Percentiles rank a stretch among this genome's conserved stretches.
These are phyloP conservation scores for Sporothrix schenckii DNA, from an alignment of 2,329 filamentous ascomycete genomes.

Conservation along the genomic window DNA sequence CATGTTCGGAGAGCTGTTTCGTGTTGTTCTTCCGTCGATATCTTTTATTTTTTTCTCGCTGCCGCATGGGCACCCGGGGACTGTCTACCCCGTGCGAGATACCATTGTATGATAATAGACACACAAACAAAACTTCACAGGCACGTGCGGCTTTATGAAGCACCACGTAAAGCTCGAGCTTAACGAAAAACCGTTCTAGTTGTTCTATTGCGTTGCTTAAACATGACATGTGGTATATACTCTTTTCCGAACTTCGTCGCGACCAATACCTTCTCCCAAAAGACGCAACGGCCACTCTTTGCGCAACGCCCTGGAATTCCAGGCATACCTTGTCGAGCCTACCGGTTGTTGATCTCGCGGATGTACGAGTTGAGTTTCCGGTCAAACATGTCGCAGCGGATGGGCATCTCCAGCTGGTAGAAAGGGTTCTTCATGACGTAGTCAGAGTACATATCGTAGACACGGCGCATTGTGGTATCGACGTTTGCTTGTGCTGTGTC, in stretches of 20 bases:
- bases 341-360: constrained; percentile 68
- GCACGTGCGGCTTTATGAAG: neutral
- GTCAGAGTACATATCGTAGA: constrained; percentile 94
- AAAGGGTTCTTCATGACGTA: constrained; percentile 99
- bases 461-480: constrained; percentile 77
- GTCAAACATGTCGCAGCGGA: constrained; percentile 94
- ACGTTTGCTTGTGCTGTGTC: constrained; percentile 85
- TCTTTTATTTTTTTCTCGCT: neutral
- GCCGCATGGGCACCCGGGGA: neutral
- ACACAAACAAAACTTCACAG: constrained; percentile 7
- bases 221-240: constrained; percentile 3
- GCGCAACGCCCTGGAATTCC: neutral
- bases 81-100: constrained; percentile 13
- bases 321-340: constrained; percentile 29
- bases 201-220: constrained; percentile 12
- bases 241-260: neutral
- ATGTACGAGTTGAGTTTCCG: constrained; percentile 80
- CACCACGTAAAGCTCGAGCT: neutral
- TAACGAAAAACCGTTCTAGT: neutral
- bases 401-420: constrained; percentile 96
- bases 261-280: neutral
- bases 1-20: neutral
- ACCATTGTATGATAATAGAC: constrained; percentile 33
- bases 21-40: neutral
- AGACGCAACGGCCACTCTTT: neutral